Evolutionary conservation across 2,329 filamentous ascomycete genomes (phyloP), one percentile per base, ranked within the genome.

Genomic region (Ampelomyces quisqualis): DNA sequence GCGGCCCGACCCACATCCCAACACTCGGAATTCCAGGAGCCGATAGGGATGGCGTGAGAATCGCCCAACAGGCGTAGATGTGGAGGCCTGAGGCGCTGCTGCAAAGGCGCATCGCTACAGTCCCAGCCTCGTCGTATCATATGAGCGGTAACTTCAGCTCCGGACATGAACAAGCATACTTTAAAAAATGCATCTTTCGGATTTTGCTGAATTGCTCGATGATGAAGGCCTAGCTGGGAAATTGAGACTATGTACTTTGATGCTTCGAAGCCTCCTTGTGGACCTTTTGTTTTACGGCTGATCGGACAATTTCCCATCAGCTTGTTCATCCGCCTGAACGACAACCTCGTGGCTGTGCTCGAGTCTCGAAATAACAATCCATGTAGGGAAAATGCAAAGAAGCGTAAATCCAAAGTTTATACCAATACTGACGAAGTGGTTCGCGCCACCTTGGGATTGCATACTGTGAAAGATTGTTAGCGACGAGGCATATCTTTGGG

Each of bases 341-440:
- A 38, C 38, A 6, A 57, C 51, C 38, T 67, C 63, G 28, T 65
- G 63, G 22, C 57, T 61, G 7, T 47, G 47, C 33, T 67, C 63
- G 13, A 67, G 19, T 40, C 63, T 61, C 3, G 54, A 59, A 19
- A 67, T 26, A 2, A 67, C 43, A 28, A 67, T 59, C 62, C 62
- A 67, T 2, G 63, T 67, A 4, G 62, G 64, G 10, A 60, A 36
- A 2, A 67, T 40, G 31, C 61, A 64, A 2, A 64, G 26, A 4
- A 66, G 20, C 6, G 57, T 61, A 19, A 65, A 55, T 7, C 62
- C 62, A 40, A 67, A 67, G 43, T 67, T 67, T 24, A 67, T 44
- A 2, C 64, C 64, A 20, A 66, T 67, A 35, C 57, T 62, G 26
- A 65, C 62, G 18, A 67, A 66, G 38, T 66, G 62, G 31, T 67